Percentiles rank a stretch among this genome's conserved stretches.
These are phyloP conservation scores for Polytrichum formosum DNA, from an alignment of 225 moss, liverwort and hornwort genomes.

Conservation along the genomic window DNA sequence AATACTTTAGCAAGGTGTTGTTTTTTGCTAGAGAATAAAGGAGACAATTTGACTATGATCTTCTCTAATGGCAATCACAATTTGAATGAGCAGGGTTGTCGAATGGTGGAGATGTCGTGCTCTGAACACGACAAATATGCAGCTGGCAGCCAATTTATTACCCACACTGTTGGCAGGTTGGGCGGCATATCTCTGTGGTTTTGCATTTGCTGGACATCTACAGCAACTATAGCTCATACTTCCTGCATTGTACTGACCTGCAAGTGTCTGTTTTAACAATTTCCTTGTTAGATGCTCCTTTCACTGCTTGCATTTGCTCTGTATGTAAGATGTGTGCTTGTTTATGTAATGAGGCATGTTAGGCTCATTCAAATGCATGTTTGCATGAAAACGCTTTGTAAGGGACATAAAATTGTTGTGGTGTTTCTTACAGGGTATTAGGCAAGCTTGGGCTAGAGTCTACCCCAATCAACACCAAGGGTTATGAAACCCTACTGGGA, in stretches of 20 bases:
- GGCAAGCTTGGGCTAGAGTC: constrained; percentile 83
- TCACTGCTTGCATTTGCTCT: too few species aligned
- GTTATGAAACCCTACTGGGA: constrained; percentile 89
- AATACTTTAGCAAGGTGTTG: too few species aligned
- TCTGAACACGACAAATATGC: constrained; percentile 94
- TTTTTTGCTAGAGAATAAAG: too few species aligned
- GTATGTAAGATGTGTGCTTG: not conserved
- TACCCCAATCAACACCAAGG: constrained; percentile 92
- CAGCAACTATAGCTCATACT: too few species aligned
- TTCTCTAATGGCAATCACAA: not conserved
- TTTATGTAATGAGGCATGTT: too few species aligned
- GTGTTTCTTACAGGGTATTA: constrained; percentile 55
- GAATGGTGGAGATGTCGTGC: constrained; percentile 97
- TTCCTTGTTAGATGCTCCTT: too few species aligned
- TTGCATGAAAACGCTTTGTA: too few species aligned
- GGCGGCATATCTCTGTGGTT: not conserved
- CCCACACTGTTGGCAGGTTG: constrained; percentile 98
- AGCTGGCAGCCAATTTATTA: constrained; percentile 93
- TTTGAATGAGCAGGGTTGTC: constrained; percentile 67
- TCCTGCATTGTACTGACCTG: too few species aligned
- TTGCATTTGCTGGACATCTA: not conserved
- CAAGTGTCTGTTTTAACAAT: too few species aligned
- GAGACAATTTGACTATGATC: not conserved
- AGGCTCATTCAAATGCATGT: too few species aligned
- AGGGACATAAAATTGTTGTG: not conserved